phyloP scores from a whole-genome alignment of 805 yeast genomes.

The Saccharomycopsis synnaedendra region DNA sequence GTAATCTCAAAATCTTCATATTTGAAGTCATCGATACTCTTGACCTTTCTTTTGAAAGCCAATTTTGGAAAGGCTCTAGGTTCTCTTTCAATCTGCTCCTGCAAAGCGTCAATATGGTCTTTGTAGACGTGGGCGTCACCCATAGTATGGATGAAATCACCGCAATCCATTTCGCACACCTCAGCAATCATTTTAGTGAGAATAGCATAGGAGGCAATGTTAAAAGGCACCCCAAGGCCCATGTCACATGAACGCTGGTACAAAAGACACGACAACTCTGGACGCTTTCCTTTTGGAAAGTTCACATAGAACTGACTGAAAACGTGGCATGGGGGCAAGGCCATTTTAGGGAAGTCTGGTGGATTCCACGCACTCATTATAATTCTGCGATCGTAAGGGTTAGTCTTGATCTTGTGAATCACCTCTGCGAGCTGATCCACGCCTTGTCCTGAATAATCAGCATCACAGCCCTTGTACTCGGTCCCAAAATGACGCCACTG shows the following conservation, averaged over 20 bases:
- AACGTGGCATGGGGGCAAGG: slow-evolving; percentile 97
- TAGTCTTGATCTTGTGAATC: slow-evolving; percentile 66
- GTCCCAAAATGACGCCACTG: slow-evolving; percentile 99
- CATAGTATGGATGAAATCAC: slow-evolving; percentile 88
- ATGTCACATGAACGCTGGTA: slow-evolving; percentile 98
- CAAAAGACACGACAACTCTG: slow-evolving; percentile 73
- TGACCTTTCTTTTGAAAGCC: slow-evolving; percentile 53
- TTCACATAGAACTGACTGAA: slow-evolving; percentile 91
- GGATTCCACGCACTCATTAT: slow-evolving; percentile 98
- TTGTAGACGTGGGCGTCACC: slow-evolving; percentile 95
- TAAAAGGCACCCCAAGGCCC: slow-evolving; percentile 99
- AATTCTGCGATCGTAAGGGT: slow-evolving; percentile 91
- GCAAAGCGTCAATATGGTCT: slow-evolving; percentile 87
- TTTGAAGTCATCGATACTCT: slow-evolving; percentile 73
- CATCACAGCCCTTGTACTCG: slow-evolving; percentile 71
- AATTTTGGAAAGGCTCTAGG: slow-evolving; percentile 80
- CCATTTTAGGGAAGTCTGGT: slow-evolving; percentile 88
- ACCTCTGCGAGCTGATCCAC: slow-evolving; percentile 80
- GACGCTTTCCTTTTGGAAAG: slow-evolving; percentile 53
- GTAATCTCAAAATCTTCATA: slow-evolving; percentile 79
- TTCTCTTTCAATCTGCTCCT: slow-evolving; percentile 61
- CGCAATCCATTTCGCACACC: slow-evolving; percentile 90
- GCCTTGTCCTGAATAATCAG: slow-evolving; percentile 82
- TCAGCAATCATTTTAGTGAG: slow-evolving; percentile 92
- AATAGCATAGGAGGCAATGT: slow-evolving; percentile 92